Evolutionary conservation across 129 eudicot genomes (phyloP).

Genomic region (Escallonia rubra): DNA sequence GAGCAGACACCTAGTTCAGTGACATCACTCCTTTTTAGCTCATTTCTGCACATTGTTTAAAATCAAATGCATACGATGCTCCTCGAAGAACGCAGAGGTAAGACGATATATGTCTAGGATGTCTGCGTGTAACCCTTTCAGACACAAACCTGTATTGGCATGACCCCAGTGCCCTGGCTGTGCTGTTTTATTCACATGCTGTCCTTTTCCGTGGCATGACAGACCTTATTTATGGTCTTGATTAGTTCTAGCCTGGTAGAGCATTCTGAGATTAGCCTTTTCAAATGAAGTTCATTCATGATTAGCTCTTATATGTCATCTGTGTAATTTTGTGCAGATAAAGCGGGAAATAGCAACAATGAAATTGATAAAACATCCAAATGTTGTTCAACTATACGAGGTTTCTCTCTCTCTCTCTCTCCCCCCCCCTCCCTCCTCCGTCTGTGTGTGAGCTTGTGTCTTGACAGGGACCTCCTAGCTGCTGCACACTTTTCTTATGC

Average conservation of each 20-base stretch:
- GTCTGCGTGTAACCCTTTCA: background rate
- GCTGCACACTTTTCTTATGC: no score
- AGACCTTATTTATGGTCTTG: background rate
- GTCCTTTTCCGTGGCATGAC: background rate
- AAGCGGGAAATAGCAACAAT: conserved; percentile 91
- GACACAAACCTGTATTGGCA: background rate
- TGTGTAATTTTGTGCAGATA: conserved; percentile 46
- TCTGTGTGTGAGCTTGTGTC: background rate
- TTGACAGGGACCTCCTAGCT: background rate
- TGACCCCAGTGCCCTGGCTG: no score
- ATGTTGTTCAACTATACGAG: conserved; percentile 79
- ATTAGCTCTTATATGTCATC: conserved; percentile 13
- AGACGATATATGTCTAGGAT: background rate
- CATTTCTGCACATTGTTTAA: no score
- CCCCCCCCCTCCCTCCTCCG: background rate
- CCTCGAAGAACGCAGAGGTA: no score
- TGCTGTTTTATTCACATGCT: no score
- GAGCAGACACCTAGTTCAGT: no score
- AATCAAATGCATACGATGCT: no score
- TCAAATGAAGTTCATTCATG: conserved; percentile 7
- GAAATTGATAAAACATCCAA: conserved; percentile 91
- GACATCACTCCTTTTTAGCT: no score
- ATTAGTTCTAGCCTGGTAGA: background rate
- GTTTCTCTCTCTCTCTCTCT: conserved; percentile 29
- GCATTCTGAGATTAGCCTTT: background rate